Evolutionary conservation across 306 rosid genomes (phyloP), one percentile per base, ranked within the genome.

Genomic region (Neltuma alba): DNA sequence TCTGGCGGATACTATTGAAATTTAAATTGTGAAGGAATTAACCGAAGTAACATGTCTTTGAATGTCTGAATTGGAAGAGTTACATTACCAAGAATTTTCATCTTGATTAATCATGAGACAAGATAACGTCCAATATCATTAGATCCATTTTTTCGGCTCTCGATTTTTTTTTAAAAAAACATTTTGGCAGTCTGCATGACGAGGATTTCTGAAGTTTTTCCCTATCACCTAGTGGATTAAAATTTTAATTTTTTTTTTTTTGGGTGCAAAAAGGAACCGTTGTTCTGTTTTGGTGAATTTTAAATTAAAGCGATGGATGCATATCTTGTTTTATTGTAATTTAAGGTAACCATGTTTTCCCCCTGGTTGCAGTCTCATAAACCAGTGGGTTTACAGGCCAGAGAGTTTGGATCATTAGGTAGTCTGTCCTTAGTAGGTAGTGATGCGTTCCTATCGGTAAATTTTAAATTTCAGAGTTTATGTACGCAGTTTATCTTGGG

Each of bases 61-160:
- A 60, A 77, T 47, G 47, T 76, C 64, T 57, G 36, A 34, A 70
- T 58, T 67, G 20, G 18, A 72, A 33, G 45, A 70, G 74, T 42
- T 44, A 23, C 60, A 57, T 71, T 14, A 38, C 52, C 7, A 52
- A 69, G 27, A 18, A 2, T 28, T 42, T 72, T 82, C 52, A 3
- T 40, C 50, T 34, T 20, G 33, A 21, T 10, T 34, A 62, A 28
- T 40, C 27, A 16, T 69, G 76, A 75, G 41, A 57, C 18, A 78
- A 12, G 41, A 57, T 16, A 31, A 31, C 23, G 28, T 67, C 27
- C 33, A 38, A 38, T 63, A 69, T 82, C 42, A 64, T 55, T 45
- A 45, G 48, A 72, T 73, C 64, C 23, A 48, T 20, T 34, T 76
- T 55, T 55, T 76, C 9, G 40, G 65, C 72, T 47, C 12, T 40